phyloP scores from a whole-genome alignment of 177 flowering plant genomes.

The Vitis hybrid region DNA sequence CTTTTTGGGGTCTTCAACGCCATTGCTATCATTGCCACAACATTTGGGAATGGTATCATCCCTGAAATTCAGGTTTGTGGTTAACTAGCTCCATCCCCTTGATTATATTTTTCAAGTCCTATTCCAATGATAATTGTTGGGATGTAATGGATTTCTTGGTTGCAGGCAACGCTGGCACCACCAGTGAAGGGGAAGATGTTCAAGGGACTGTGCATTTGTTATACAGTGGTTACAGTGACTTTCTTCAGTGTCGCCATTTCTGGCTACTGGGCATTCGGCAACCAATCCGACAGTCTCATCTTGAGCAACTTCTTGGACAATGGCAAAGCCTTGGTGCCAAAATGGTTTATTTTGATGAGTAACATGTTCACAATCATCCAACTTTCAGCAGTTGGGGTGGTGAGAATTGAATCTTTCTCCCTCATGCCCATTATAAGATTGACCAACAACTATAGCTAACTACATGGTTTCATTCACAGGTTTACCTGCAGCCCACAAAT shows the following conservation, averaged over 20 bases:
- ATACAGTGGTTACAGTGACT: constrained; percentile 46
- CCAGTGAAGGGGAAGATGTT: constrained; percentile 96
- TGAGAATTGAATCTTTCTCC: constrained; percentile 19
- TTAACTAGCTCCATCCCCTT: neutral
- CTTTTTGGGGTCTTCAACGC: constrained; percentile 74
- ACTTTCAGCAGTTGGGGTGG: constrained; percentile 62
- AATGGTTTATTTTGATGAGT: constrained; percentile 62
- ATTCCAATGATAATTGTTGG: too few species aligned
- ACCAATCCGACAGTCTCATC: constrained; percentile 50
- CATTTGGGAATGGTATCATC: constrained; percentile 89
- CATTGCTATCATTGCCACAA: constrained; percentile 75
- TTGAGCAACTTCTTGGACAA: constrained; percentile 55
- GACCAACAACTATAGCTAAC: too few species aligned
- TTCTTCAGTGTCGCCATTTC: constrained; percentile 83
- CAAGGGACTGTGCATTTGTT: constrained; percentile 79
- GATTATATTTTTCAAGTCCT: neutral
- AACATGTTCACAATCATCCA: constrained; percentile 54
- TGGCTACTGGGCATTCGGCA: constrained; percentile 97
- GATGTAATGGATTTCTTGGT: neutral
- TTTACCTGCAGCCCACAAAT: constrained; percentile 82
- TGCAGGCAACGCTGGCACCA: constrained; percentile 86
- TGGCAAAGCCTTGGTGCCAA: constrained; percentile 49
- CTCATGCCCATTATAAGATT: neutral
- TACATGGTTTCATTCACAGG: constrained; percentile 29
- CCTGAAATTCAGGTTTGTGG: constrained; percentile 88